Evolutionary conservation across 495 filamentous ascomycete species (phyloP), one percentile per base, ranked within the genome.

Genomic region (Penicillium canariense): DNA sequence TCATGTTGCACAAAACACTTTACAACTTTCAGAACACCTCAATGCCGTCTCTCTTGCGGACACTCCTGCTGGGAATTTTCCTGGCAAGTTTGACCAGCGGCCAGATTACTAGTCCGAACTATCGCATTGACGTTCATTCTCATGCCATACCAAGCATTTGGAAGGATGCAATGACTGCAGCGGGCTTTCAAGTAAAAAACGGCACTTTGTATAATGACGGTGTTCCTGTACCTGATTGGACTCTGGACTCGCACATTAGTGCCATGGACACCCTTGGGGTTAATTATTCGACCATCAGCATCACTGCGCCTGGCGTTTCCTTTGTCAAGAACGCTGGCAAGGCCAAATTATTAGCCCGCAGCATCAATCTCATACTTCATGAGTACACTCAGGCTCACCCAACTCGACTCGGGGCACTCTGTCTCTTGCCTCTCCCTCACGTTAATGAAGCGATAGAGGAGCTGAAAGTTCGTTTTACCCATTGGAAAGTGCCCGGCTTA

Each of bases 401-500:
- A 0, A 54, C 59, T 6, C 66, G 65, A 9, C 73, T 82, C 45
- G 74, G 75, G 8, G 78, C 72, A 58, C 80, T 73, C 38, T 78
- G 80, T 11, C 73, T 72, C n/a, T 62, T 82, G 0, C 79, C 80
- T 6, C 62, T 82, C 6, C 78, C 78, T 7, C 62, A 72, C 42
- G 61, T 80, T 1, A 52, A 64, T 0, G 68, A 62, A 1, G 61
- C 69, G 11, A 44, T 81, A 0, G 55, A 58, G 12, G 79, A 80
- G 54, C 69, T 81, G 39, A 58, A 69, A 20, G 62, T 38, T 69
- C 62, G 0, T 27, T 69, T n/a, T n/a, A n/a, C n/a, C n/a, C n/a
- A n/a, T n/a, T n/a, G n/a, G n/a, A n/a, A n/a, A n/a, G n/a, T n/a
- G n/a, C n/a, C n/a, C n/a, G n/a, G n/a, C n/a, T n/a, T n/a, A n/a